phyloP scores from a whole-genome alignment of 106 monocot genomes.

The Cymbidium sinense region DNA sequence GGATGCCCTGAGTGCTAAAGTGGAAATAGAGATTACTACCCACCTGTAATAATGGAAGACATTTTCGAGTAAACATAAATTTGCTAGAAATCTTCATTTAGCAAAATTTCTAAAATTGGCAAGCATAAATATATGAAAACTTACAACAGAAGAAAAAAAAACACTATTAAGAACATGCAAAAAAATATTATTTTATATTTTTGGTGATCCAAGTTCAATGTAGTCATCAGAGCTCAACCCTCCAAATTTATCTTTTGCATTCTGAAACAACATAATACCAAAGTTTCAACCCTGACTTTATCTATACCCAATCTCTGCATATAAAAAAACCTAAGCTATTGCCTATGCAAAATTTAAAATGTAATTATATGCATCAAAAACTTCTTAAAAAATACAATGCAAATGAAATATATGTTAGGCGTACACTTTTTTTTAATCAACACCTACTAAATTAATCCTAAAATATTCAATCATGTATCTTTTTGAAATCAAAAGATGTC shows the following conservation, averaged over 20 bases:
- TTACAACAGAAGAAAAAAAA: neutral
- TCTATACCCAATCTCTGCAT: neutral
- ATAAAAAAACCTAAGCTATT: neutral
- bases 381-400: neutral
- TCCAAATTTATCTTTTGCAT: neutral
- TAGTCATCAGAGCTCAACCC: neutral
- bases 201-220: neutral
- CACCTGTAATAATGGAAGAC: conserved; percentile 50
- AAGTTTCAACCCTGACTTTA: neutral
- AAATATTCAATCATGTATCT: neutral
- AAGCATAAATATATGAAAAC: neutral
- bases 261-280: neutral
- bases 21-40: conserved; percentile 66
- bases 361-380: neutral
- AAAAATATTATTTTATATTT: neutral
- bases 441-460: neutral
- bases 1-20: conserved; percentile 53
- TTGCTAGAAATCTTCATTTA: neutral
- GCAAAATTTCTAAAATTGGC: neutral
- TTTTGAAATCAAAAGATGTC: neutral
- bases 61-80: neutral
- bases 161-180: neutral
- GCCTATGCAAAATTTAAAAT: neutral
- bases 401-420: neutral
- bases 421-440: neutral